Evolutionary conservation across 331 rosid genomes (phyloP).

Genomic region (Malus hybrid): DNA sequence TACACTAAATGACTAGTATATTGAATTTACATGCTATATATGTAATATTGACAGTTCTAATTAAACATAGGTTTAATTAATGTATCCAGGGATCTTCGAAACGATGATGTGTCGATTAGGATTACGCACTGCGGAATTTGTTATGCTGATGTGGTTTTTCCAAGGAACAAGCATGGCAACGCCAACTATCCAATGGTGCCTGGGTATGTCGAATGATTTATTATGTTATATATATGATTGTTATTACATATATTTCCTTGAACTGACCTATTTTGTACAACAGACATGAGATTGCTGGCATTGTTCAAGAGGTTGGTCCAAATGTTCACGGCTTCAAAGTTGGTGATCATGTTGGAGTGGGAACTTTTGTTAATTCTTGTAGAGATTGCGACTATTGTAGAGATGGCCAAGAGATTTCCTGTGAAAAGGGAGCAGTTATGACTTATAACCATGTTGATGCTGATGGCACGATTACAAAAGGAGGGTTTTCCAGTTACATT

Average conservation of each 20-base stretch:
- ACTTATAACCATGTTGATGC: constrained; percentile 47
- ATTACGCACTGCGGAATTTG: constrained; percentile 75
- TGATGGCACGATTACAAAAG: constrained; percentile 67
- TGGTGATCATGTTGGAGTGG: constrained; percentile 74
- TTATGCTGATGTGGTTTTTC: constrained; percentile 50
- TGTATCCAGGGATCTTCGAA: constrained; percentile 36
- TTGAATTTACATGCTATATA: too few relatives aligned
- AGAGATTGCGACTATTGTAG: constrained; percentile 54
- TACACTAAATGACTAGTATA: too few relatives aligned
- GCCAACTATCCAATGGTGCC: constrained; percentile 66
- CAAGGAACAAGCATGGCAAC: constrained; percentile 38
- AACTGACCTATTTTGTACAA: constrained; percentile 1
- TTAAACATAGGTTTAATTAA: too few relatives aligned
- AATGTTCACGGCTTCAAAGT: constrained; percentile 43
- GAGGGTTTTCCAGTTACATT: constrained; percentile 62
- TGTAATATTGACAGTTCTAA: too few relatives aligned
- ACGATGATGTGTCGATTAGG: constrained; percentile 48
- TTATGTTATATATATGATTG: not conserved
- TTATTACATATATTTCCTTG: not conserved
- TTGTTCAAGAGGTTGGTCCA: constrained; percentile 56
- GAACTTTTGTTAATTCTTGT: constrained; percentile 60
- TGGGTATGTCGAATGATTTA: constrained; percentile 34
- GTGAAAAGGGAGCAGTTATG: constrained; percentile 27
- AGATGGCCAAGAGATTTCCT: constrained; percentile 31
- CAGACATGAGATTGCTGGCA: constrained; percentile 74